A percentile compares a stretch with the other conserved stretches of the same genome.
These are phyloP conservation scores for Peronospora farinosa DNA, from an alignment of 352 stramenopile genomes.

Conservation along the genomic window DNA sequence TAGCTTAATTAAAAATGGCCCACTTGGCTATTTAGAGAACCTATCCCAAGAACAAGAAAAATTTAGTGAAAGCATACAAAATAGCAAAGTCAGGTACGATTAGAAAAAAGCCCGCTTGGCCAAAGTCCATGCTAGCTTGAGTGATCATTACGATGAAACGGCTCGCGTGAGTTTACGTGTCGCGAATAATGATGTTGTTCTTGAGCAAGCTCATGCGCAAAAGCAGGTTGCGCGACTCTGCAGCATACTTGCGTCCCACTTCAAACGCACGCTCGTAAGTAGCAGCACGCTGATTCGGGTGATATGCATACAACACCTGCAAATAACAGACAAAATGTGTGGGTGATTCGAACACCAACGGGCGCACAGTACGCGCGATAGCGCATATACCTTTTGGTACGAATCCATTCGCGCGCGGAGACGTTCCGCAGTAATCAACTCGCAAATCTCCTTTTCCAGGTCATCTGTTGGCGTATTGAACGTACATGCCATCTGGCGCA, in stretches of 20 bases:
- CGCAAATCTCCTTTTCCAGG: slow-evolving; percentile 75
- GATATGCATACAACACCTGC: slow-evolving; percentile 74
- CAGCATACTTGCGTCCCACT: slow-evolving; percentile 74
- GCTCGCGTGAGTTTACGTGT: slow-evolving; percentile 29
- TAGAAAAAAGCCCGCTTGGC: slow-evolving; percentile 9
- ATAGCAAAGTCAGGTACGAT: slow-evolving; percentile 13
- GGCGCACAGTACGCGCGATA: not conserved
- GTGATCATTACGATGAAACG: slow-evolving; percentile 1
- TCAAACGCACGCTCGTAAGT: slow-evolving; percentile 79
- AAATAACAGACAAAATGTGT: not conserved
- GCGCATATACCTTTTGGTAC: slow-evolving; percentile 67
- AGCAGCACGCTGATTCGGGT: slow-evolving; percentile 67
- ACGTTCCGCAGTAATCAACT: slow-evolving; percentile 66
- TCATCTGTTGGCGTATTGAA: slow-evolving; percentile 61
- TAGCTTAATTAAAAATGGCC: slow-evolving; percentile 1
- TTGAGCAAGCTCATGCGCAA: slow-evolving; percentile 85
- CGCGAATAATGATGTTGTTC: slow-evolving; percentile 77
- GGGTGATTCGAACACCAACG: not conserved
- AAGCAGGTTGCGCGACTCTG: slow-evolving; percentile 74
- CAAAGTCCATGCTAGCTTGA: not conserved
- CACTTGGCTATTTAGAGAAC: slow-evolving; percentile 9
- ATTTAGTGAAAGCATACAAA: not conserved
- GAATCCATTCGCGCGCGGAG: slow-evolving; percentile 83
- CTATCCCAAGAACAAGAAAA: not conserved
- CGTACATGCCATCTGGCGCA: slow-evolving; percentile 79